These are phyloP conservation scores for Saturnispora saitoi DNA, from an alignment of 805 yeast species.

Conservation along the genomic window DNA sequence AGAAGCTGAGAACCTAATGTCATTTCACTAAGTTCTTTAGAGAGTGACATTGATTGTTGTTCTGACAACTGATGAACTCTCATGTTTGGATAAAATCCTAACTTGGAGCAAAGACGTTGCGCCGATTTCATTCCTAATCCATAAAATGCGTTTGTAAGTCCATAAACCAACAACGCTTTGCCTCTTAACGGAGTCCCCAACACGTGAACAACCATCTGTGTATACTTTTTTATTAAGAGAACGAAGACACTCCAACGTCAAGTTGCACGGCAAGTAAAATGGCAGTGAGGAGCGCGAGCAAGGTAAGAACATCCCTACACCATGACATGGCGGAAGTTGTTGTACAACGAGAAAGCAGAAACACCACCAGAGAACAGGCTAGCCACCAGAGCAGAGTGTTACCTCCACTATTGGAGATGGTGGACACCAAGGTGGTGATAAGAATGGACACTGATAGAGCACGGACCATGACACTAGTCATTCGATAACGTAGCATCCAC, in stretches of 20 bases:
- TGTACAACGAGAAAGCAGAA: not conserved
- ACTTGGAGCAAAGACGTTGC: conserved; percentile 67
- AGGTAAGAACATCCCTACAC: conserved; percentile 4
- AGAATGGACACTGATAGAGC: not conserved
- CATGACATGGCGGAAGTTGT: not conserved
- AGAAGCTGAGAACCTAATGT: conserved; percentile 74
- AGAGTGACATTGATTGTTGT: conserved; percentile 74
- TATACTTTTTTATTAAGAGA: not conserved
- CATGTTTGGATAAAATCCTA: conserved; percentile 90
- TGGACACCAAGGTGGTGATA: not conserved
- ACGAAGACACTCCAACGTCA: conserved; percentile 4
- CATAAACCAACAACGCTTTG: conserved; percentile 31
- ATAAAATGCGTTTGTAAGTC: conserved; percentile 71
- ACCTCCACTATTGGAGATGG: not conserved
- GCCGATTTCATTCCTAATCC: conserved; percentile 81
- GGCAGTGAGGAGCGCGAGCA: conserved; percentile 6
- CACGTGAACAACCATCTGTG: conserved; percentile 44
- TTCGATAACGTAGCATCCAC: conserved; percentile 2
- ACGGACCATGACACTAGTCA: conserved; percentile 2
- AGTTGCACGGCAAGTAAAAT: conserved; percentile 6
- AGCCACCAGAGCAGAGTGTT: not conserved
- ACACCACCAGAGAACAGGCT: not conserved
- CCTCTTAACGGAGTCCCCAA: conserved; percentile 45
- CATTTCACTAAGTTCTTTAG: conserved; percentile 78
- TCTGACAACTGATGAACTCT: conserved; percentile 89